phyloP scores from a whole-genome alignment of 352 stramenopile species.

The Albugo candida region DNA sequence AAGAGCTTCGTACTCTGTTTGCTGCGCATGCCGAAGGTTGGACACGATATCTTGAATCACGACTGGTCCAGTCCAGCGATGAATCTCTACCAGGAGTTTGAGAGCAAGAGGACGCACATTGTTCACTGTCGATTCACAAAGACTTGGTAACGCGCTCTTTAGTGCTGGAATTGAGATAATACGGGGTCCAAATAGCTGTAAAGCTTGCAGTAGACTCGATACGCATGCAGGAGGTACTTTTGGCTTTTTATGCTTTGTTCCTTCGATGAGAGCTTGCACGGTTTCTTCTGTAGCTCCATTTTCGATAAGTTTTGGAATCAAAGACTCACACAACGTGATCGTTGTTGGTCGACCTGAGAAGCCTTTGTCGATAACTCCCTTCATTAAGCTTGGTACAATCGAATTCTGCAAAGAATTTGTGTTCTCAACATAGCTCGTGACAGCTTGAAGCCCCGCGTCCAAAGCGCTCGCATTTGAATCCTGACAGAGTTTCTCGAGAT shows the following conservation, averaged over 20 bases:
- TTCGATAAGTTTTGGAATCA: conserved; percentile 55
- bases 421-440: conserved; percentile 45
- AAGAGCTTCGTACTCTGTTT: conserved; percentile 62
- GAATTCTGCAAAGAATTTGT: conserved; percentile 47
- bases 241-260: conserved; percentile 72
- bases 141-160: conserved; percentile 37
- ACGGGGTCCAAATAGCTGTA: conserved; percentile 64
- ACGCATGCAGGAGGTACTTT: conserved; percentile 68
- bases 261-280: conserved; percentile 48
- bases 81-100: conserved; percentile 61
- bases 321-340: conserved; percentile 59
- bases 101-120: conserved; percentile 55
- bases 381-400: conserved; percentile 49
- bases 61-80: conserved; percentile 54
- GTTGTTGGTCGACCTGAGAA: conserved; percentile 59
- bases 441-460: conserved; percentile 51
- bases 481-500: conserved; percentile 68
- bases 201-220: conserved; percentile 31
- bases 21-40: conserved; percentile 59
- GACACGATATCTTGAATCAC: conserved; percentile 61
- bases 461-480: conserved; percentile 65
- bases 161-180: conserved; percentile 45
- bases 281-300: conserved; percentile 57
- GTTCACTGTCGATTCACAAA: conserved; percentile 71
- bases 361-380: conserved; percentile 60